Evolutionary conservation across 2,329 filamentous ascomycete genomes (phyloP).

Genomic region (Arthrobotrys entomopaga): DNA sequence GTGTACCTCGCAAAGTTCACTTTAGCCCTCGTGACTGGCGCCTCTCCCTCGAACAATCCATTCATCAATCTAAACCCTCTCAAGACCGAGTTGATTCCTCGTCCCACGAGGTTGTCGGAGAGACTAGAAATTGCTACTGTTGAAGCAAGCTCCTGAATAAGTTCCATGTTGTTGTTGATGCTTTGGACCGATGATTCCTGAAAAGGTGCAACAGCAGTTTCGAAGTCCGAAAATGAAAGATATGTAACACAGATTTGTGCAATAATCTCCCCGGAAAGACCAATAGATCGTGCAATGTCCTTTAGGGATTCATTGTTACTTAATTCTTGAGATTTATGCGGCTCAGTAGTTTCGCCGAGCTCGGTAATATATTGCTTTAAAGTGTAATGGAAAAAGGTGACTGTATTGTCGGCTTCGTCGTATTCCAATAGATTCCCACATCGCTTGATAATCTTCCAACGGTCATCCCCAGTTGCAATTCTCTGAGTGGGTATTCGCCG

Average conservation of each 20-base stretch:
- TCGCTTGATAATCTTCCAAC: slow-evolving; percentile 38
- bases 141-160: slow-evolving; percentile 29
- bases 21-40: not conserved
- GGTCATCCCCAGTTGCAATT: slow-evolving; percentile 3
- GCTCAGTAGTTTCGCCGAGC: not conserved
- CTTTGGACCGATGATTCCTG: slow-evolving; percentile 12
- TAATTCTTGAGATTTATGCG: not conserved
- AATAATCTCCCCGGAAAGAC: not conserved
- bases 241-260: slow-evolving; percentile 23
- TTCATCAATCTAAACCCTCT: slow-evolving; percentile 31
- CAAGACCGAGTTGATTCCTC: slow-evolving; percentile 18
- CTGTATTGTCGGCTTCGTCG: slow-evolving; percentile 22
- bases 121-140: slow-evolving; percentile 1
- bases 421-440: slow-evolving; percentile 43
- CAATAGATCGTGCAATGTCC: slow-evolving; percentile 1
- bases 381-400: slow-evolving; percentile 43
- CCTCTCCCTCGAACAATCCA: slow-evolving; percentile 13
- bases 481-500: not conserved
- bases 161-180: slow-evolving; percentile 28
- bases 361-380: slow-evolving; percentile 46
- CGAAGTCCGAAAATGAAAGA: slow-evolving; percentile 43
- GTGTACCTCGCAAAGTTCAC: slow-evolving; percentile 37
- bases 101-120: not conserved
- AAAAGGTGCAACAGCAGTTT: slow-evolving; percentile 17
- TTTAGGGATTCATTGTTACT: not conserved